Conservation (phyloP, 2,329 filamentous ascomycete genomes). For the Teratosphaeria zuluensis region DNA sequence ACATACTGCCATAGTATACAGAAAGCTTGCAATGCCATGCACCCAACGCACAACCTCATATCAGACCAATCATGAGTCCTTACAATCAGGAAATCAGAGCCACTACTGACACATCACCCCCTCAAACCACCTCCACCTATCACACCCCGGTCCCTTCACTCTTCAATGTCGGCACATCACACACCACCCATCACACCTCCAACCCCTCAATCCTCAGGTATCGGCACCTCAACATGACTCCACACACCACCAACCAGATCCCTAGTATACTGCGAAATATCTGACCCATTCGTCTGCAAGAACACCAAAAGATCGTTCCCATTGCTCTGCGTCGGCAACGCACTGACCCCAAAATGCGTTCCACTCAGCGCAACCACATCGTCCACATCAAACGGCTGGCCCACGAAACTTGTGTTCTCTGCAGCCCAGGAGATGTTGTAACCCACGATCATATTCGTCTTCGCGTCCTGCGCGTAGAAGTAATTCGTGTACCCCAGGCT, state of each 20-base stretch:
- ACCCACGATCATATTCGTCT: conserved; percentile 27
- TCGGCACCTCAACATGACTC: conserved; percentile 9
- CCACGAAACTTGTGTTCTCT: conserved; percentile 29
- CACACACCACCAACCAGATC: conserved; percentile 23
- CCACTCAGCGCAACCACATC: conserved; percentile 28
- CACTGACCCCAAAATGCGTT: conserved; percentile 31
- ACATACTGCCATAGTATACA: too few species aligned
- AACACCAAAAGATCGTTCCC: conserved; percentile 24
- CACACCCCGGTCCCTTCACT: too few species aligned
- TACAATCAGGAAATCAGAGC: too few species aligned
- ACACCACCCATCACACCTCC: neutral
- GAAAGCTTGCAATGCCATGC: too few species aligned
- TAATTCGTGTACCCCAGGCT: conserved; percentile 34
- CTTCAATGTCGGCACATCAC: neutral
- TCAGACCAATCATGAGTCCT: too few species aligned
- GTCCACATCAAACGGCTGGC: conserved; percentile 26
- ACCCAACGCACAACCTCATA: too few species aligned
- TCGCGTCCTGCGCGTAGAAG: conserved; percentile 32
- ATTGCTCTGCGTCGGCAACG: conserved; percentile 14
- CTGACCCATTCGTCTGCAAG: conserved; percentile 22
- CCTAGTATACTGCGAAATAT: conserved; percentile 21
- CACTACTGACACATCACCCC: too few species aligned
- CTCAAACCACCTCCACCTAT: too few species aligned
- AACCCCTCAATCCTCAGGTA: neutral
- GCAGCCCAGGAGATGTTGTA: conserved; percentile 30